These are phyloP conservation scores for Fusarium sp. DNA, from an alignment of 2,329 filamentous ascomycete species.

Conservation along the genomic window DNA sequence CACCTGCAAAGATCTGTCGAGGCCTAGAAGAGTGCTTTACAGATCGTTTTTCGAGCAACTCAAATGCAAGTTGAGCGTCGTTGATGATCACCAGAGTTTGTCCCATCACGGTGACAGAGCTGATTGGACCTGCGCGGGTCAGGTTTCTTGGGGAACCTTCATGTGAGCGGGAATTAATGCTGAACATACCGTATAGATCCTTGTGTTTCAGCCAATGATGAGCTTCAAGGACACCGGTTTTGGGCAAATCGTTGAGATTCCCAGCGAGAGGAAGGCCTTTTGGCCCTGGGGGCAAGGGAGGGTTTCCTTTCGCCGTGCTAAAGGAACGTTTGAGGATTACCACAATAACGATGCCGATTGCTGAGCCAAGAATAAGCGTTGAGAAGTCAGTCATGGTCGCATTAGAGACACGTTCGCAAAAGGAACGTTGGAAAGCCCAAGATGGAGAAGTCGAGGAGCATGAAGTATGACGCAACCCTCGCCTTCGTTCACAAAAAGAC, in stretches of 20 bases:
- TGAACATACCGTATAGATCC: conserved; percentile 17
- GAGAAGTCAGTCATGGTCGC: not conserved
- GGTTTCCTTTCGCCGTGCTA: not conserved
- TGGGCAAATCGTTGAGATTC: conserved; percentile 29
- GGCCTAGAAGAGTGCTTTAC: conserved; percentile 27
- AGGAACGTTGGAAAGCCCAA: not conserved
- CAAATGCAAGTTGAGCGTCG: conserved; percentile 49
- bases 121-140: conserved; percentile 57
- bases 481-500: not conserved
- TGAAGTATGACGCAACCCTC: not conserved
- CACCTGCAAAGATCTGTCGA: conserved; percentile 20
- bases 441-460: not conserved
- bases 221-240: conserved; percentile 11
- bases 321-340: not conserved
- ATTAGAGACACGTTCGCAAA: not conserved
- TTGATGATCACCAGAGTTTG: conserved; percentile 57
- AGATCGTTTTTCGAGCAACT: conserved; percentile 49
- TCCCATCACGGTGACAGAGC: conserved; percentile 53
- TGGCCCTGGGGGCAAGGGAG: conserved; percentile 27
- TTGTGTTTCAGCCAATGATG: conserved; percentile 38
- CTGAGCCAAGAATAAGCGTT: not conserved
- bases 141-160: too few species aligned
- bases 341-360: not conserved
- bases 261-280: conserved; percentile 29
- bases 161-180: not conserved